phyloP scores from a whole-genome alignment of 2,329 filamentous ascomycete genomes.

The Chaetomiaceae sp. region DNA sequence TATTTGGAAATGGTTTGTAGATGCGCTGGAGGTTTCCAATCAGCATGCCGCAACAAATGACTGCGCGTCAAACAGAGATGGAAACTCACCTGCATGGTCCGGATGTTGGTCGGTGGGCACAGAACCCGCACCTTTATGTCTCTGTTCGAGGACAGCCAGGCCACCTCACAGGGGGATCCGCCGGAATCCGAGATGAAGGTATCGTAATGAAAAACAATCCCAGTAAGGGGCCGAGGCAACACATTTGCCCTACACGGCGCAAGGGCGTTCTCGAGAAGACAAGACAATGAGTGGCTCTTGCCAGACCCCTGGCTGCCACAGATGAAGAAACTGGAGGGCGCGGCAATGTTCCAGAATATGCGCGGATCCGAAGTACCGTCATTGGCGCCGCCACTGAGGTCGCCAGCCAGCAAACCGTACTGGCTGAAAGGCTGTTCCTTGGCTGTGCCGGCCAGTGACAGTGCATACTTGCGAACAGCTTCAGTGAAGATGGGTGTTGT shows the following conservation, averaged over 20 bases:
- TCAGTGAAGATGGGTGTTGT: conserved; percentile 33
- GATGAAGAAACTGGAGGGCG: conserved; percentile 57
- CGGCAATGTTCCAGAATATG: conserved; percentile 43
- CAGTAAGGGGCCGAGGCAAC: conserved; percentile 51
- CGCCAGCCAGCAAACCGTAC: conserved; percentile 31
- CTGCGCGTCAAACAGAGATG: not conserved
- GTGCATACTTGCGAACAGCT: conserved; percentile 24
- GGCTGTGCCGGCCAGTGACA: not conserved
- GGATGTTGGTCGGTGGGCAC: conserved; percentile 50
- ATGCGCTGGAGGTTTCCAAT: conserved; percentile 30
- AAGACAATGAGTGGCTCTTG: conserved; percentile 58
- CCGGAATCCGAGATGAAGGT: conserved; percentile 46
- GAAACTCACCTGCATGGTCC: conserved; percentile 34
- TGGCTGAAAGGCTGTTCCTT: conserved; percentile 26
- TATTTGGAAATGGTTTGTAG: conserved; percentile 40
- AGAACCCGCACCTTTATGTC: conserved; percentile 49
- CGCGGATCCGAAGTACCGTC: conserved; percentile 28
- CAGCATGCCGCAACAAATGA: not conserved
- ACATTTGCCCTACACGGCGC: conserved; percentile 41
- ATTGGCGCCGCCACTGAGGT: conserved; percentile 13
- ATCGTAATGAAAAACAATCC: conserved; percentile 63
- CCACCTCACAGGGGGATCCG: conserved; percentile 55
- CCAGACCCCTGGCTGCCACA: conserved; percentile 62
- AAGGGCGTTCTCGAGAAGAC: conserved; percentile 54
- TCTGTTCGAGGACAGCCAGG: conserved; percentile 45